Conservation (phyloP, 306 rosid species). For the Purshia tridentata region DNA sequence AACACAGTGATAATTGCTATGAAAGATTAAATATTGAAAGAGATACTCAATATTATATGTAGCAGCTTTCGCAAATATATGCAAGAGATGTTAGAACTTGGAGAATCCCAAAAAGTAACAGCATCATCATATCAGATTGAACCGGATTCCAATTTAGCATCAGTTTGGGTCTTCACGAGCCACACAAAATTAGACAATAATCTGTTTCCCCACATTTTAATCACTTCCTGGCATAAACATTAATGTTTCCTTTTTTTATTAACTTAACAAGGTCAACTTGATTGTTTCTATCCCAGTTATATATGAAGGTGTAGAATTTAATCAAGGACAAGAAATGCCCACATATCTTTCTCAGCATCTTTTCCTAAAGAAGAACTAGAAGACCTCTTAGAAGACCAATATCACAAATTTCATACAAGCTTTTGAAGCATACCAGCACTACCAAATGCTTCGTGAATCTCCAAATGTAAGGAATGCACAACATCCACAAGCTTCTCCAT, state of each 20-base stretch:
- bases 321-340: not conserved
- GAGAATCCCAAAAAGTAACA: not conserved
- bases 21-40: not conserved
- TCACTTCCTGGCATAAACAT: not conserved
- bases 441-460: slow-evolving; percentile 90
- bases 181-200: not conserved
- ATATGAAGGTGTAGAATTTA: not conserved
- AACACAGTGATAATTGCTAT: slow-evolving; percentile 1
- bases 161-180: not conserved
- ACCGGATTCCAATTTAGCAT: not conserved
- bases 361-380: not conserved
- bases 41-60: not conserved
- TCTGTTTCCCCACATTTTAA: not conserved
- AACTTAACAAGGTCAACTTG: not conserved
- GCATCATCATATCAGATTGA: not conserved
- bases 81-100: not conserved
- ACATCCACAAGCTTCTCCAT: slow-evolving; percentile 93
- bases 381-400: slow-evolving; percentile 13
- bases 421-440: slow-evolving; percentile 69
- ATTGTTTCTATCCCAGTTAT: not conserved
- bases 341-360: not conserved
- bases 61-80: not conserved
- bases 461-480: slow-evolving; percentile 81
- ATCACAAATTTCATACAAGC: slow-evolving; percentile 23
- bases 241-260: not conserved